phyloP scores from a whole-genome alignment of 1,284 basidiomycete genomes.

The Boletus mariae region DNA sequence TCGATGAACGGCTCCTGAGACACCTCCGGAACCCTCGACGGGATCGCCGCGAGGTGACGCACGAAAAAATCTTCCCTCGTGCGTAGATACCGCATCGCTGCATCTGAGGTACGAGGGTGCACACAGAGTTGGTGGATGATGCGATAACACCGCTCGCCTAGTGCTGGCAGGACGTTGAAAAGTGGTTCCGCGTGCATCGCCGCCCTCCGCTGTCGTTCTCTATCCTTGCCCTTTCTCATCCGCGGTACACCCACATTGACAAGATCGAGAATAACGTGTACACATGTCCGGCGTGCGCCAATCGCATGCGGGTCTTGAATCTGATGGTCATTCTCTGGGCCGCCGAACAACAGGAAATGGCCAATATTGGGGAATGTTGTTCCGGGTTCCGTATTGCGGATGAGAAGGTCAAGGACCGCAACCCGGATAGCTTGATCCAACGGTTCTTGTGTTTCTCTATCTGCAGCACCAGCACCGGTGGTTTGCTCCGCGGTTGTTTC shows the following conservation, averaged over 20 bases:
- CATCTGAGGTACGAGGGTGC: constrained; percentile 79
- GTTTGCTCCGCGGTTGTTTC: constrained; percentile 56
- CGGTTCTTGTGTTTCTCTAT: constrained; percentile 43
- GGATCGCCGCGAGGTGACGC: constrained; percentile 74
- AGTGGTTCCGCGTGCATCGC: constrained; percentile 45
- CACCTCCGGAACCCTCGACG: constrained; percentile 54
- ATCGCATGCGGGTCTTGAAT: constrained; percentile 77
- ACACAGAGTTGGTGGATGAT: constrained; percentile 85
- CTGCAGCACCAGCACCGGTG: constrained; percentile 70
- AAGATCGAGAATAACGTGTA: constrained; percentile 81
- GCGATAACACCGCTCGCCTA: constrained; percentile 86
- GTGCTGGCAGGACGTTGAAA: constrained; percentile 65
- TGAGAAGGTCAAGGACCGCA: constrained; percentile 83
- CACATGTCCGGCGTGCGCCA: constrained; percentile 65
- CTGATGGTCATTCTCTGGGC: constrained; percentile 47
- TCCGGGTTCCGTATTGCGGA: constrained; percentile 69
- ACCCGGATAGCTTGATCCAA: constrained; percentile 72
- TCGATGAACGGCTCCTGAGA: constrained; percentile 57
- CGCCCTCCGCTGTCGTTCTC: constrained; percentile 34
- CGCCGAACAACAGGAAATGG: constrained; percentile 85
- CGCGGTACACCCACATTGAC: constrained; percentile 67
- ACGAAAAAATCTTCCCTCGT: constrained; percentile 89
- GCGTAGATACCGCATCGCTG: constrained; percentile 85
- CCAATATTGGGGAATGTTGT: constrained; percentile 80
- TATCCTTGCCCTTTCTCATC: constrained; percentile 46